Evolutionary conservation across 306 rosid genomes (phyloP).

Genomic region (Boehmeria nivea): DNA sequence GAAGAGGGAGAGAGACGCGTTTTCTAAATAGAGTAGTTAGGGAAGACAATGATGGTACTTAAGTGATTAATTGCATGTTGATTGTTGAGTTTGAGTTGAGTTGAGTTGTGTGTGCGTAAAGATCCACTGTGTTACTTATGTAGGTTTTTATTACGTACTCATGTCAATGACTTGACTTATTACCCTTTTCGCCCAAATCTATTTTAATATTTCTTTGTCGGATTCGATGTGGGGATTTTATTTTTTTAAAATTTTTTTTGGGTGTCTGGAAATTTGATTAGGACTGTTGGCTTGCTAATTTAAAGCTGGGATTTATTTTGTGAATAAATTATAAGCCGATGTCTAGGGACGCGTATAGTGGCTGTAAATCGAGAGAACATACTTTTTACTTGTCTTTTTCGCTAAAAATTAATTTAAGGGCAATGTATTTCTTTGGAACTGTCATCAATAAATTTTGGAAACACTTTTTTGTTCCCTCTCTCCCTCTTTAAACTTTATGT

Average conservation of each 20-base stretch:
- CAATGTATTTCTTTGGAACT: too few relatives aligned
- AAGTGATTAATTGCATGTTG: constrained; percentile 10
- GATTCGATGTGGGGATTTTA: neutral
- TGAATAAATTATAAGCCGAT: neutral
- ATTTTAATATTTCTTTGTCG: neutral
- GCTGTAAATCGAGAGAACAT: neutral
- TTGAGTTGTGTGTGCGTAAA: neutral
- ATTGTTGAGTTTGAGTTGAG: too few relatives aligned
- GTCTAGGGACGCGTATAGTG: neutral
- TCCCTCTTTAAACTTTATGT: neutral
- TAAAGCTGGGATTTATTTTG: neutral
- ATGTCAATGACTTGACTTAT: neutral
- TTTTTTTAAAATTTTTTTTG: neutral
- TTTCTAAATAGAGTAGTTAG: constrained; percentile 41
- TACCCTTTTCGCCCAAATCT: neutral
- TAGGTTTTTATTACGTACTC: neutral
- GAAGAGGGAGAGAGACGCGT: constrained; percentile 34
- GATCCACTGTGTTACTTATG: neutral
- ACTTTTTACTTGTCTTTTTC: neutral
- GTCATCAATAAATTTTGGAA: too few relatives aligned
- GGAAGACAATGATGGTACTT: constrained; percentile 12
- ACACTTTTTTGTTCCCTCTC: neutral
- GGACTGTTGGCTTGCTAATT: neutral
- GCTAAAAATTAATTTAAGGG: too few relatives aligned
- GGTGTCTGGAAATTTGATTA: neutral